Conservation (phyloP, 129 eudicot genomes). For the Centella asiatica region DNA sequence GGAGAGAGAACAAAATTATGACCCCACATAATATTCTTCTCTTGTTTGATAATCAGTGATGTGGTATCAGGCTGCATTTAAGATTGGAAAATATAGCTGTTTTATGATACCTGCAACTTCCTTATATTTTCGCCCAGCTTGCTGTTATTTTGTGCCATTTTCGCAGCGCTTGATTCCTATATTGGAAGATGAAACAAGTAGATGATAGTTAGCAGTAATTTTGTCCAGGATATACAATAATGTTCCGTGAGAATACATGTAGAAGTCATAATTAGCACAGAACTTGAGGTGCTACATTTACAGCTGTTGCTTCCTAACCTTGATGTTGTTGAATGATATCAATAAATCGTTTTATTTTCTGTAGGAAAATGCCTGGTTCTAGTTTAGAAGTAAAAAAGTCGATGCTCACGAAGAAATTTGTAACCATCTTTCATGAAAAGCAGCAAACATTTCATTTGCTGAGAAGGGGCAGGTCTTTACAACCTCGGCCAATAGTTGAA, state of each 20-base stretch:
- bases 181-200: neutral
- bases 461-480: too few relatives aligned
- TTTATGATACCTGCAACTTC: slow-evolving; percentile 54
- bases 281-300: neutral
- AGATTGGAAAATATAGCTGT: neutral
- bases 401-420: too few relatives aligned
- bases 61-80: too few relatives aligned
- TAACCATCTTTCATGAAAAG: too few relatives aligned
- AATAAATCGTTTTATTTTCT: too few relatives aligned
- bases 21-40: neutral
- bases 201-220: neutral
- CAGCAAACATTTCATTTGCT: too few relatives aligned
- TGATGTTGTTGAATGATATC: too few relatives aligned
- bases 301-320: too few relatives aligned
- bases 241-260: neutral
- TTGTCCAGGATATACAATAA: neutral
- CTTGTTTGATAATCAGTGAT: too few relatives aligned
- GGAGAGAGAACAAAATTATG: too few relatives aligned
- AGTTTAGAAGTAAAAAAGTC: too few relatives aligned
- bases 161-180: slow-evolving; percentile 67
- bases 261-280: neutral
- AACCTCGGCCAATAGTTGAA: neutral
- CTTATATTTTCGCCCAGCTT: slow-evolving; percentile 57
- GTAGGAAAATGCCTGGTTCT: too few relatives aligned
- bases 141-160: slow-evolving; percentile 49